These are phyloP conservation scores for Camelina hispida DNA, from an alignment of 345 rosid genomes.

Conservation along the genomic window DNA sequence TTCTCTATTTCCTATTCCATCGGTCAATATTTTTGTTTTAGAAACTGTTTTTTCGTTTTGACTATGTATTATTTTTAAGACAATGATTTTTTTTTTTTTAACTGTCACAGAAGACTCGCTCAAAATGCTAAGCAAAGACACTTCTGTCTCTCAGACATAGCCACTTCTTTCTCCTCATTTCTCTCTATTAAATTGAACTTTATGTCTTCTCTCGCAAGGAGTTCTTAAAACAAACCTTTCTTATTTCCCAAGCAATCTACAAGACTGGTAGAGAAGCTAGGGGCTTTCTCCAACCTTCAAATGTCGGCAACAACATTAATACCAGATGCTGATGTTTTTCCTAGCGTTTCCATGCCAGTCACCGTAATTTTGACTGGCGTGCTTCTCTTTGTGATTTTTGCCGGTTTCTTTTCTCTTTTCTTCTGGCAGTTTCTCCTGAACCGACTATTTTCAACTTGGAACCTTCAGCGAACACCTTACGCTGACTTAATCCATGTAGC, in stretches of 20 bases:
- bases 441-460: conserved; percentile 52
- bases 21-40: neutral
- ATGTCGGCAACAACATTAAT: conserved; percentile 37
- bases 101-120: conserved; percentile 40
- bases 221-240: conserved; percentile 31
- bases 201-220: conserved; percentile 12
- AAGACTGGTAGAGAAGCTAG: neutral
- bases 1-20: neutral
- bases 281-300: conserved; percentile 22
- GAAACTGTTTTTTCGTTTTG: neutral
- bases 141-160: conserved; percentile 19
- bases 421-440: conserved; percentile 65
- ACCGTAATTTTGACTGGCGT: conserved; percentile 54
- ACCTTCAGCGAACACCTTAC: conserved; percentile 49
- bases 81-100: neutral
- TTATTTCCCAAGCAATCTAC: conserved; percentile 14
- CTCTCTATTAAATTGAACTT: conserved; percentile 13
- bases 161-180: conserved; percentile 37
- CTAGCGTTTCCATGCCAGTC: conserved; percentile 49
- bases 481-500: conserved; percentile 37
- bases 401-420: conserved; percentile 63
- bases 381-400: conserved; percentile 60
- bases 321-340: conserved; percentile 18
- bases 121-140: conserved; percentile 38
- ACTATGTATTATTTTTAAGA: neutral